phyloP scores from a whole-genome alignment of 805 yeast genomes.

The Barnettozyma salicaria region DNA sequence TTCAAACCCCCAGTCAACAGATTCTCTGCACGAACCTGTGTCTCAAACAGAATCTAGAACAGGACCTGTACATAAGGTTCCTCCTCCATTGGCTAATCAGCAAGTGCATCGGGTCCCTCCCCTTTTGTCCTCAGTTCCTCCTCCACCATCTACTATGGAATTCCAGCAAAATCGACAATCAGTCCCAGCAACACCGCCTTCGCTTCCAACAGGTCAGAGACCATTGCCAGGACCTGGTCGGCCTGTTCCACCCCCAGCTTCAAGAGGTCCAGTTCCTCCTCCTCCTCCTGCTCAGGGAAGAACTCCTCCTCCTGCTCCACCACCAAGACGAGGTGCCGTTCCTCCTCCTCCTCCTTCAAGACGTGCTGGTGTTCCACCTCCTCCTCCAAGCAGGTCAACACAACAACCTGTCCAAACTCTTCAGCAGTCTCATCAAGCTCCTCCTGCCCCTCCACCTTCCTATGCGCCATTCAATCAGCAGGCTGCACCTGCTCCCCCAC shows the following conservation, averaged over 20 bases:
- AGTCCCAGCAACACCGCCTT: conserved; percentile 17
- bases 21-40: too few relatives aligned
- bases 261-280: conserved; percentile 19
- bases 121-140: conserved; percentile 25
- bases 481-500: conserved; percentile 12
- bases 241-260: conserved; percentile 26
- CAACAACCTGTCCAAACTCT: conserved; percentile 20
- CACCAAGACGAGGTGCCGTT: conserved; percentile 18
- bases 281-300: conserved; percentile 18
- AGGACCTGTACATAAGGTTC: conserved; percentile 18
- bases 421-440: conserved; percentile 13
- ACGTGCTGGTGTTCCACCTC: conserved; percentile 17
- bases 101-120: conserved; percentile 22
- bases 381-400: conserved; percentile 16
- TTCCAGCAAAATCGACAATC: conserved; percentile 6
- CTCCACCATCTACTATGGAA: conserved; percentile 14
- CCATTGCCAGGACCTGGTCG: conserved; percentile 13
- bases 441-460: conserved; percentile 7
- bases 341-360: conserved; percentile 25
- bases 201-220: conserved; percentile 11
- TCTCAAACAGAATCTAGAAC: conserved; percentile 1
- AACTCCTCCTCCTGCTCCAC: conserved; percentile 24
- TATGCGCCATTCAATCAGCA: conserved; percentile 4
- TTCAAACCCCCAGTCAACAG: conserved; percentile 1
- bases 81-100: conserved; percentile 24